These are phyloP conservation scores for Didymella arachidicola DNA, from an alignment of 2,329 filamentous ascomycete genomes.

Conservation along the genomic window DNA sequence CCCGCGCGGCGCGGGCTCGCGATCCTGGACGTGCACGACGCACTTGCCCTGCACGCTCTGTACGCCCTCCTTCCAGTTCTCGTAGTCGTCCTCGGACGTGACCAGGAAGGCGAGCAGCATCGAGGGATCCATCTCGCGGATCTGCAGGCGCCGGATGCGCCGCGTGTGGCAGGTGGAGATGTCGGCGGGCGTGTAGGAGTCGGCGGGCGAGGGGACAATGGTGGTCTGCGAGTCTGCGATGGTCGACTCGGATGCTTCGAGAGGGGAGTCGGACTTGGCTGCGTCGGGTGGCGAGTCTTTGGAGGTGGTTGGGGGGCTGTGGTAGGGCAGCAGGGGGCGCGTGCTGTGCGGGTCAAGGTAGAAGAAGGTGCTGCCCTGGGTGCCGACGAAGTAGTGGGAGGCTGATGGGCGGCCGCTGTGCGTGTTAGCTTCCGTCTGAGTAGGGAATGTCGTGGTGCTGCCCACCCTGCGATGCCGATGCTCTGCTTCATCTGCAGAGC, in stretches of 20 bases:
- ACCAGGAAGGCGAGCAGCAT: constrained; percentile 97
- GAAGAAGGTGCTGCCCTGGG: constrained; percentile 81
- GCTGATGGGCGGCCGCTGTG: constrained; percentile 86
- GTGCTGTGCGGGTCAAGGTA: constrained; percentile 95
- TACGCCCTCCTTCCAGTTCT: constrained; percentile 79
- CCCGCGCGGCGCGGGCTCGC: constrained; percentile 63
- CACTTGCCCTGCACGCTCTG: constrained; percentile 75
- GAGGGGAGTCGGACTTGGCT: constrained; percentile 5
- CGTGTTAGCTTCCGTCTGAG: constrained; percentile 17
- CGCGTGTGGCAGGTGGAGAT: constrained; percentile 86
- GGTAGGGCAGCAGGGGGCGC: constrained; percentile 74
- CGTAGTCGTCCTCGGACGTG: constrained; percentile 81
- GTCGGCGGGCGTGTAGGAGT: constrained; percentile 72
- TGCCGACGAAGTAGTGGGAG: constrained; percentile 79
- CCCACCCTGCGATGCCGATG: constrained; percentile 93
- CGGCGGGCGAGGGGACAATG: constrained; percentile 26
- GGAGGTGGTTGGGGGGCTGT: constrained; percentile 43
- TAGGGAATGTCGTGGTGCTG: neutral
- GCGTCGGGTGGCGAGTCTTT: neutral
- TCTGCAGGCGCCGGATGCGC: constrained; percentile 79
- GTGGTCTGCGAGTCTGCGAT: constrained; percentile 30
- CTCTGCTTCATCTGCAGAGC: constrained; percentile 88
- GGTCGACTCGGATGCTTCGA: constrained; percentile 18
- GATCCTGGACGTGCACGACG: constrained; percentile 83
- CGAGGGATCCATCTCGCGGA: constrained; percentile 95